phyloP scores from a whole-genome alignment of 176 grass and related monocot species.

The Rhipidocladum racemiflorum region DNA sequence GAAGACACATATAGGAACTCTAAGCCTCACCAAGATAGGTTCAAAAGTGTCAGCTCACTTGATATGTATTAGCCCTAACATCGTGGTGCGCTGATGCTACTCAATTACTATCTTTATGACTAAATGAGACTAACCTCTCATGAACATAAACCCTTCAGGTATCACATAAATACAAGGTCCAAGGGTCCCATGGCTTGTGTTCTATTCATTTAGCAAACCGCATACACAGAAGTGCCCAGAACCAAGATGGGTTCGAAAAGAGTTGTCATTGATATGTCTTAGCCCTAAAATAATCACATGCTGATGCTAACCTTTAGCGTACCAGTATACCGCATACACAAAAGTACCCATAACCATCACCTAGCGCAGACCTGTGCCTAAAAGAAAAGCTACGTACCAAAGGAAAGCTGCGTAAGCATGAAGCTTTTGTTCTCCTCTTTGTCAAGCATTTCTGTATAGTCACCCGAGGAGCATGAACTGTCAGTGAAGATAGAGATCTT shows the following conservation, averaged over 20 bases:
- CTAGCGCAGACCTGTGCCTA: not conserved
- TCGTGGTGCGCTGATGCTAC: not conserved
- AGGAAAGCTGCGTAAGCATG: slow-evolving; percentile 37
- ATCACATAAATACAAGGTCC: not conserved
- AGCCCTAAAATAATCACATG: slow-evolving; percentile 9
- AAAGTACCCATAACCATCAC: not conserved
- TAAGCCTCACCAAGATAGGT: not conserved
- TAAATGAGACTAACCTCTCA: not conserved
- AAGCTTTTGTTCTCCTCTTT: slow-evolving; percentile 69
- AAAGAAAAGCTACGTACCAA: slow-evolving; percentile 44
- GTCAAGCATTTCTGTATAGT: slow-evolving; percentile 54
- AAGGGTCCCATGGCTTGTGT: not conserved
- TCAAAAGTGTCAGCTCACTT: slow-evolving; percentile 1
- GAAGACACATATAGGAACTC: not conserved
- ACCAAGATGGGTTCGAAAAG: slow-evolving; percentile 1
- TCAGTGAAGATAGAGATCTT: slow-evolving; percentile 68
- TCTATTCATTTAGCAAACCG: slow-evolving; percentile 5
- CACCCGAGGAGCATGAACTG: slow-evolving; percentile 52
- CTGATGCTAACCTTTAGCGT: not conserved
- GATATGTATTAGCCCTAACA: not conserved
- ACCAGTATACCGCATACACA: not conserved
- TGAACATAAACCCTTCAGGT: slow-evolving; percentile 6
- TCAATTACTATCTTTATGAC: not conserved
- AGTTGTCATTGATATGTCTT: not conserved
- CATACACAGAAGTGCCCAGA: not conserved